Percentiles rank a stretch among this genome's conserved stretches.
These are phyloP conservation scores for Helminthosporium solani DNA, from an alignment of 2,329 filamentous ascomycete species.

Conservation along the genomic window DNA sequence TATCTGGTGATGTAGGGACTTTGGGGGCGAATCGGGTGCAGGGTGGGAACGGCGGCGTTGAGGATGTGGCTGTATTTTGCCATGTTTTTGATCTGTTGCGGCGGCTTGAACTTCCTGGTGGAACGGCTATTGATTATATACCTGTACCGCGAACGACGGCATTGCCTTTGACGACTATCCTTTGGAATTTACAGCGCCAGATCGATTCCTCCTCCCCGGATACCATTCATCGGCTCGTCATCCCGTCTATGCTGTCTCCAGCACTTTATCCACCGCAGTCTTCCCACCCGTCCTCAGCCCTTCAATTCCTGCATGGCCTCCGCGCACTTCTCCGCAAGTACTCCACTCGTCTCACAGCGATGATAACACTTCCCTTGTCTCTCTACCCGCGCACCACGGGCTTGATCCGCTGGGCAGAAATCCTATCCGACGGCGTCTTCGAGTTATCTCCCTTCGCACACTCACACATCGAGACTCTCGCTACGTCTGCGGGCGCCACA, in stretches of 20 bases:
- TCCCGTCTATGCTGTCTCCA: conserved; percentile 87
- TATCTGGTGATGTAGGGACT: conserved; percentile 16
- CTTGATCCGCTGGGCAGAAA: conserved; percentile 81
- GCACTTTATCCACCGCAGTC: conserved; percentile 72
- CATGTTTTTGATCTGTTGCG: conserved; percentile 57
- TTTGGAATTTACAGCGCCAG: conserved; percentile 61
- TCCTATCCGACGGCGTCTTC: conserved; percentile 79
- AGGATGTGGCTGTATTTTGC: conserved; percentile 45
- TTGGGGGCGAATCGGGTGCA: conserved; percentile 21
- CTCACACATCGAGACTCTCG: conserved; percentile 52
- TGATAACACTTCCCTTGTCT: conserved; percentile 76
- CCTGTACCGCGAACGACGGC: conserved; percentile 62
- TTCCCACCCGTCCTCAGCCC: conserved; percentile 68
- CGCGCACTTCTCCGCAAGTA: conserved; percentile 72
- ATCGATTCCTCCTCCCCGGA: conserved; percentile 53
- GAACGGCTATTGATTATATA: conserved; percentile 47
- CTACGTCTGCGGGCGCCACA: conserved; percentile 52
- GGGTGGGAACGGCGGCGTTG: conserved; percentile 53
- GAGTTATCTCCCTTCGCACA: conserved; percentile 76
- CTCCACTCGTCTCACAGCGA: conserved; percentile 63
- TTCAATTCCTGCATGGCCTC: conserved; percentile 80
- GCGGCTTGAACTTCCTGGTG: conserved; percentile 46
- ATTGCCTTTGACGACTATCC: conserved; percentile 65
- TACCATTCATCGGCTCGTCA: conserved; percentile 74
- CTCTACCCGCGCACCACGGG: conserved; percentile 76